A percentile compares a stretch with the other conserved stretches of the same genome.
Evolutionary conservation across 129 eudicot genomes (phyloP).

Genomic region (Pseudognaphalium luteoalbum): DNA sequence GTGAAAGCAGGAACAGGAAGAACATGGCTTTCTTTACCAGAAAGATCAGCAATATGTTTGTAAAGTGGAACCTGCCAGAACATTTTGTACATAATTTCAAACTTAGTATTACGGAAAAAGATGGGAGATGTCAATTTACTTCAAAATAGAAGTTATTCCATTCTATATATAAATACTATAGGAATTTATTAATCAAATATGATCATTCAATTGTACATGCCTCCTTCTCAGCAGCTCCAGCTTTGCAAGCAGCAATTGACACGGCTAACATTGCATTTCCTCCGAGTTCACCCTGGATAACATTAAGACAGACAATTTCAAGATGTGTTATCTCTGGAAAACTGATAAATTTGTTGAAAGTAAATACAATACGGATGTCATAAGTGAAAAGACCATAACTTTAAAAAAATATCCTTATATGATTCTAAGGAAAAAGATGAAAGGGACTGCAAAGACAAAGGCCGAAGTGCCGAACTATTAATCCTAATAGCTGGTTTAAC

Average conservation of each 20-base stretch:
- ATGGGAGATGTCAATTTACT: background rate
- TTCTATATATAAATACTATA: background rate
- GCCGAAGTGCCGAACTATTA: background rate
- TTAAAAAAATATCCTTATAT: background rate
- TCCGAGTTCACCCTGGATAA: constrained; percentile 85
- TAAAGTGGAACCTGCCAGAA: constrained; percentile 68
- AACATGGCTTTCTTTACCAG: constrained; percentile 61
- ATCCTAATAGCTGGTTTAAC: background rate
- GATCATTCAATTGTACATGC: constrained; percentile 15
- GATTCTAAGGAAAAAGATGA: background rate
- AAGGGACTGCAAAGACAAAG: background rate
- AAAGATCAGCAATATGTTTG: constrained; percentile 83
- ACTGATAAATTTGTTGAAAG: background rate
- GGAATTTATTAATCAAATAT: background rate
- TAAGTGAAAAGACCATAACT: background rate
- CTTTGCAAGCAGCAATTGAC: constrained; percentile 88
- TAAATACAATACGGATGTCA: background rate
- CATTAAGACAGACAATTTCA: background rate
- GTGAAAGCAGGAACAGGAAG: constrained; percentile 92
- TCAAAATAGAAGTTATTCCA: constrained; percentile 11
- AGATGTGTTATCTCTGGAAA: background rate
- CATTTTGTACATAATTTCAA: background rate
- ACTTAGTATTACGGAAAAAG: background rate
- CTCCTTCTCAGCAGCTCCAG: constrained; percentile 94
- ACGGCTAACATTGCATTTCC: constrained; percentile 97